These are phyloP conservation scores for Colletotrichum falcatum DNA, from an alignment of 2,329 filamentous ascomycete genomes.

Conservation along the genomic window DNA sequence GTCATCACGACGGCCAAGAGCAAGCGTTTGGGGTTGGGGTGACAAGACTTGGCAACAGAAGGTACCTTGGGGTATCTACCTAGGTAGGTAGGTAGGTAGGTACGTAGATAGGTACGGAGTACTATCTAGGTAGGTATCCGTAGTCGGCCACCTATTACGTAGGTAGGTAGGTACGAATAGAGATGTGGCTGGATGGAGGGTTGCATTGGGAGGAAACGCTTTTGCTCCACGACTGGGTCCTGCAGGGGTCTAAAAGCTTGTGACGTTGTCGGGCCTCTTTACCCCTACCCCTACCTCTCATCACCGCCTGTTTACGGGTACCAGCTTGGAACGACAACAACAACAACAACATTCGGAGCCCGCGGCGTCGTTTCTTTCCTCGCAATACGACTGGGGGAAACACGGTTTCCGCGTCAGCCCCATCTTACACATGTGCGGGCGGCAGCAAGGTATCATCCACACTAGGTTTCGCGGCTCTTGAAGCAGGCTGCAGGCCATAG, in stretches of 20 bases:
- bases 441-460: constrained; percentile 24
- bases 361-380: too few species aligned
- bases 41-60: neutral
- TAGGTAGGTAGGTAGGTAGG: too few species aligned
- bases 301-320: constrained; percentile 9
- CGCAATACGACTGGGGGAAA: constrained; percentile 3
- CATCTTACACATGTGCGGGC: constrained; percentile 1
- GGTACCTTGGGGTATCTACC: too few species aligned
- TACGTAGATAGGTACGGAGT: too few species aligned
- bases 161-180: too few species aligned
- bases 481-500: neutral
- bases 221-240: neutral
- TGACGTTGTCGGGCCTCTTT: constrained; percentile 25
- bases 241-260: constrained; percentile 16
- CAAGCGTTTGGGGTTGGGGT: neutral
- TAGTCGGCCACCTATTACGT: too few species aligned
- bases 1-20: constrained; percentile 23
- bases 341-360: neutral
- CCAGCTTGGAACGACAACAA: neutral
- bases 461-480: constrained; percentile 24
- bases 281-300: neutral
- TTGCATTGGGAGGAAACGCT: neutral
- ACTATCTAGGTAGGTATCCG: too few species aligned
- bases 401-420: neutral
- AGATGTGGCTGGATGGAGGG: neutral